Conservation (phyloP, 345 rosid genomes). For the Camelina neglecta region DNA sequence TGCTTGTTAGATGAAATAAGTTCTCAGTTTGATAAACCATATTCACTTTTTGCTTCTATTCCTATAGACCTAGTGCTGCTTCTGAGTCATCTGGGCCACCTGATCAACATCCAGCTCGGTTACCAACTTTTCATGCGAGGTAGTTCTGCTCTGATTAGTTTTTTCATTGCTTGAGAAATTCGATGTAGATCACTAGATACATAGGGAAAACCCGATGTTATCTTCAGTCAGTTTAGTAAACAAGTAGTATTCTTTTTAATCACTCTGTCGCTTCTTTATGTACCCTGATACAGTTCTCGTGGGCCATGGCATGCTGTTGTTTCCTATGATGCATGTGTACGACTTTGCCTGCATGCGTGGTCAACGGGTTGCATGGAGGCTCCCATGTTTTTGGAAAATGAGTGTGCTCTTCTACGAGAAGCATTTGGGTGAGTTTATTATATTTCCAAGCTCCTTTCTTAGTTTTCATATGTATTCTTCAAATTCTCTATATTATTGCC, state of each 20-base stretch:
- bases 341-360: conserved; percentile 99
- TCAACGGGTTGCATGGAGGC: conserved; percentile 98
- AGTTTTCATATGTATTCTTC: conserved; percentile 2
- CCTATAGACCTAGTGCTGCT: conserved; percentile 55
- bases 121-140: conserved; percentile 97
- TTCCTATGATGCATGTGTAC: conserved; percentile 97
- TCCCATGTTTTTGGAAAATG: conserved; percentile 92
- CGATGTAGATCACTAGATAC: neutral
- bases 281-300: conserved; percentile 61
- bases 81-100: conserved; percentile 62
- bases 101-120: conserved; percentile 65
- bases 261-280: conserved; percentile 29
- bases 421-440: conserved; percentile 72
- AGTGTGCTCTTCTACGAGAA: conserved; percentile 86
- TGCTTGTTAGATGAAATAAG: neutral
- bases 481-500: neutral
- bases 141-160: conserved; percentile 35
- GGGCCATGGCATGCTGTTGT: conserved; percentile 98
- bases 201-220: neutral
- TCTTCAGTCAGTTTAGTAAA: conserved; percentile 6
- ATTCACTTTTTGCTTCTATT: conserved; percentile 30
- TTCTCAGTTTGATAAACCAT: conserved; percentile 4
- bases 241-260: conserved; percentile 12
- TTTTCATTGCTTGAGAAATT: conserved; percentile 19
- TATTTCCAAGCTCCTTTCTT: neutral